Conservation (phyloP, 1,284 basidiomycete species). For the Amylostereum areolatum region DNA sequence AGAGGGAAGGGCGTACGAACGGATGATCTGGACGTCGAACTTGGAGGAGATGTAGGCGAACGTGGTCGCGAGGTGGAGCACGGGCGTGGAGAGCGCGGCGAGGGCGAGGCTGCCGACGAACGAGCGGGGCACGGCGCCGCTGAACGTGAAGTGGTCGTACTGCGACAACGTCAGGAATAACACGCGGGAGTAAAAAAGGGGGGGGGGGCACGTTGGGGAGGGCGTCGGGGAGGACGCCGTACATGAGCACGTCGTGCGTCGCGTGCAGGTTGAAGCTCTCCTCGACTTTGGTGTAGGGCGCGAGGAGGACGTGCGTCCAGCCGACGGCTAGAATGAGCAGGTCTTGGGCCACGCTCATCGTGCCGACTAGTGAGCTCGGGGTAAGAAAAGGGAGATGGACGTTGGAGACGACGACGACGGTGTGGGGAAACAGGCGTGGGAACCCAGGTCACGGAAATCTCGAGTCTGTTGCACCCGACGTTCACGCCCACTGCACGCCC, state of each 20-base stretch:
- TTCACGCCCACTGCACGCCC: too few relatives aligned
- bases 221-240: constrained; percentile 46
- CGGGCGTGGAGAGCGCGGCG: constrained; percentile 45
- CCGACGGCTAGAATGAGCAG: constrained; percentile 48
- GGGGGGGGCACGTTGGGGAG: constrained; percentile 45
- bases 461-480: too few relatives aligned
- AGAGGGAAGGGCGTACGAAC: constrained; percentile 32
- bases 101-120: constrained; percentile 72
- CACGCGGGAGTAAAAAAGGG: neutral
- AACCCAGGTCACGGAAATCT: too few relatives aligned
- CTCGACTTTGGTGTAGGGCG: constrained; percentile 95
- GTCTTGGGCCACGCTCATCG: constrained; percentile 43
- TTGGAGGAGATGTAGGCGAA: constrained; percentile 45
- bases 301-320: constrained; percentile 64
- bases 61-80: constrained; percentile 34
- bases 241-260: constrained; percentile 80
- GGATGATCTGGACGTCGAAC: constrained; percentile 54
- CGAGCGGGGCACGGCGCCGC: constrained; percentile 85
- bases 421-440: too few relatives aligned
- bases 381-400: too few relatives aligned
- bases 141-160: constrained; percentile 90
- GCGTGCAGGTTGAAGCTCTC: constrained; percentile 96
- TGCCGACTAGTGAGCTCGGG: neutral
- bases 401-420: too few relatives aligned
- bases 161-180: constrained; percentile 21